Evolutionary conservation across 495 filamentous ascomycete species (phyloP).

Genomic region (Penicillium nucicola): DNA sequence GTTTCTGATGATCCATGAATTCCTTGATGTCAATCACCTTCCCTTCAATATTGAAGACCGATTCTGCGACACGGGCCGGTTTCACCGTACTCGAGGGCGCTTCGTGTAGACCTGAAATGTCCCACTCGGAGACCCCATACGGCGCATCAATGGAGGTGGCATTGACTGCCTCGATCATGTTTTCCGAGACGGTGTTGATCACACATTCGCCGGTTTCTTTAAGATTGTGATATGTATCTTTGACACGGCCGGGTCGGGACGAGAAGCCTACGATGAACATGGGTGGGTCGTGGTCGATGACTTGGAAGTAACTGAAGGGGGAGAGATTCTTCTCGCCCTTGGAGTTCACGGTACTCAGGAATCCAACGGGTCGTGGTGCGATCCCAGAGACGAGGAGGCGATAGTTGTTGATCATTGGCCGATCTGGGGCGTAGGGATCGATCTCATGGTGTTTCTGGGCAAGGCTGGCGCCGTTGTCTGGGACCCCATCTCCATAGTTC

Average conservation of each 20-base stretch:
- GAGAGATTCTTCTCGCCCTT: slow-evolving; percentile 67
- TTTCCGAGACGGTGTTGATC: slow-evolving; percentile 79
- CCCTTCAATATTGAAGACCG: slow-evolving; percentile 75
- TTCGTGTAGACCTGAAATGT: slow-evolving; percentile 67
- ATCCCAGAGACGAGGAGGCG: slow-evolving; percentile 82
- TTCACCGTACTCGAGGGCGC: slow-evolving; percentile 56
- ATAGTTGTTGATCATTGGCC: slow-evolving; percentile 72
- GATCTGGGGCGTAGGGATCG: slow-evolving; percentile 68
- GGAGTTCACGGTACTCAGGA: slow-evolving; percentile 49
- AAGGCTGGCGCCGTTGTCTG: slow-evolving; percentile 45
- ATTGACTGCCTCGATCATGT: slow-evolving; percentile 84
- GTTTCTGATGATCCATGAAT: slow-evolving; percentile 58
- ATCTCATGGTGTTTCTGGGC: slow-evolving; percentile 63
- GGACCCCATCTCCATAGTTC: slow-evolving; percentile 69
- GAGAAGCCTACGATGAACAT: slow-evolving; percentile 76
- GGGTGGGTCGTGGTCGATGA: slow-evolving; percentile 82
- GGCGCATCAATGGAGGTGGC: slow-evolving; percentile 70
- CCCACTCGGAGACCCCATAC: slow-evolving; percentile 74
- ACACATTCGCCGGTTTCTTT: slow-evolving; percentile 62
- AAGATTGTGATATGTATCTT: slow-evolving; percentile 74
- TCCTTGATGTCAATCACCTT: slow-evolving; percentile 68
- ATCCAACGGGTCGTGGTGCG: slow-evolving; percentile 71
- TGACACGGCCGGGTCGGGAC: slow-evolving; percentile 49
- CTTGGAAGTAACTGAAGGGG: slow-evolving; percentile 76
- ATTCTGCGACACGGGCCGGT: slow-evolving; percentile 66